Conservation (phyloP, 2,329 filamentous ascomycete genomes). For the Fusarium clavum region DNA sequence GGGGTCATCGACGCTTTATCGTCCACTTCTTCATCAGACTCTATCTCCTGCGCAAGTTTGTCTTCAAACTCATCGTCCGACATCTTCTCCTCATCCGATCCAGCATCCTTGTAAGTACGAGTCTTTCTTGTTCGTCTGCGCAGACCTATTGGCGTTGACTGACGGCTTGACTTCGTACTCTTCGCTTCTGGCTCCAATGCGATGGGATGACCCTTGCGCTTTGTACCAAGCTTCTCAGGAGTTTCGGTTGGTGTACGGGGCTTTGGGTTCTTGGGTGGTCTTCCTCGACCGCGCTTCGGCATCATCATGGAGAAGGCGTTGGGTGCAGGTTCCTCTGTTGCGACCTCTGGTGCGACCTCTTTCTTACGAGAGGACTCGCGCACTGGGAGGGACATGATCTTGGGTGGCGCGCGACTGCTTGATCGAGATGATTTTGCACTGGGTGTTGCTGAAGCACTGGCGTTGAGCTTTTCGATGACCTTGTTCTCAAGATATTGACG, state of each 20-base stretch:
- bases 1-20: conserved; percentile 52
- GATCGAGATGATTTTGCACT: conserved; percentile 54
- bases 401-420: conserved; percentile 46
- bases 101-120: conserved; percentile 63
- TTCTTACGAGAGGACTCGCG: conserved; percentile 52
- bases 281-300: conserved; percentile 53
- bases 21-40: conserved; percentile 53
- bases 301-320: conserved; percentile 69
- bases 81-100: conserved; percentile 71
- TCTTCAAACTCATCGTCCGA: conserved; percentile 88
- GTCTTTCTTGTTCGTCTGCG: conserved; percentile 64
- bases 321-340: conserved; percentile 20
- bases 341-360: conserved; percentile 41
- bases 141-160: conserved; percentile 75
- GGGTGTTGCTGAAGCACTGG: conserved; percentile 49
- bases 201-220: conserved; percentile 50
- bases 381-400: conserved; percentile 50
- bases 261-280: conserved; percentile 44
- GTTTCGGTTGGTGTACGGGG: conserved; percentile 43
- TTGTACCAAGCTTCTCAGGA: conserved; percentile 41
- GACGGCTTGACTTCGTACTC: conserved; percentile 78
- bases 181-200: conserved; percentile 64
- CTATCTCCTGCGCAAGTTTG: conserved; percentile 74
- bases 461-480: conserved; percentile 70
- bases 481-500: conserved; percentile 87